phyloP scores from a whole-genome alignment of 768 basidiomycete genomes.

The Hygrocybe coccinea region DNA sequence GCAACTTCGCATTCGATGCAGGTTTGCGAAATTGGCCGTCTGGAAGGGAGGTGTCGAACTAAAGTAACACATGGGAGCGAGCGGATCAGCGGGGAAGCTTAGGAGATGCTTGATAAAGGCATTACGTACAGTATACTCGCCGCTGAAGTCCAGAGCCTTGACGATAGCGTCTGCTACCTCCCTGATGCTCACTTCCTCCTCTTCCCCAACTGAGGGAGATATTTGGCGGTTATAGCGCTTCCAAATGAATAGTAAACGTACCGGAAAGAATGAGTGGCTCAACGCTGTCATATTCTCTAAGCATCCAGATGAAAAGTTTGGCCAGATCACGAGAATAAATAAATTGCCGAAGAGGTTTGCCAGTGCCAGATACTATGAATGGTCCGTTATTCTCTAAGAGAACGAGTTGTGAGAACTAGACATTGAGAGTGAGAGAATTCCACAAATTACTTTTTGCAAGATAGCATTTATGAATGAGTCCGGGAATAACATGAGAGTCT shows the following conservation, averaged over 20 bases:
- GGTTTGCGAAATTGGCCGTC: constrained; percentile 98
- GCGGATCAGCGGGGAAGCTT: neutral
- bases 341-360: constrained; percentile 93
- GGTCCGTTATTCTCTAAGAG: constrained; percentile 69
- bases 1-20: constrained; percentile 85
- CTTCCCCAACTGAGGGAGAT: constrained; percentile 68
- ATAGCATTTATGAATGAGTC: constrained; percentile 87
- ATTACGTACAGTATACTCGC: constrained; percentile 60
- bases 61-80: neutral
- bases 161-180: constrained; percentile 89
- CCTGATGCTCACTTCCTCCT: constrained; percentile 92
- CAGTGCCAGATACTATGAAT: constrained; percentile 84
- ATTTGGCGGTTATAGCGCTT: neutral
- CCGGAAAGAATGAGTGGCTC: constrained; percentile 92
- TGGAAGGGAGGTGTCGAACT: constrained; percentile 82
- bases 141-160: constrained; percentile 71
- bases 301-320: constrained; percentile 89
- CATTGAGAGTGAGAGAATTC: neutral
- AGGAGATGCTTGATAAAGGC: neutral
- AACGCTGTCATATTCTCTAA: constrained; percentile 86
- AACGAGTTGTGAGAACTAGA: neutral
- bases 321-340: constrained; percentile 96
- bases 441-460: constrained; percentile 70
- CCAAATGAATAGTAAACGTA: constrained; percentile 25
- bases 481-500: constrained; percentile 92